phyloP scores from a whole-genome alignment of 2,329 filamentous ascomycete genomes.

The Trichoderma hamatum region DNA sequence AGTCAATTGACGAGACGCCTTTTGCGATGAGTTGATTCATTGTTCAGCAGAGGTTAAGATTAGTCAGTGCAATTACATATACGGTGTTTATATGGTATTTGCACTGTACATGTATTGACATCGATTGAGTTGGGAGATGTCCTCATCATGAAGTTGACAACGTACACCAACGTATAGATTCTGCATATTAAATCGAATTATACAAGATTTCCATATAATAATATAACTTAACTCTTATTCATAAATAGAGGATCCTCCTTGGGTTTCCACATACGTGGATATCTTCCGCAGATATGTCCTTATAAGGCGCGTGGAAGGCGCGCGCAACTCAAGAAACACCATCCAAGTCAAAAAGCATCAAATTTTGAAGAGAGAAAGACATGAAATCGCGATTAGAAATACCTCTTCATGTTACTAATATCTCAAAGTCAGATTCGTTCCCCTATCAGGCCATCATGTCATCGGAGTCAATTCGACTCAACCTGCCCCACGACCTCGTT shows the following conservation, averaged over 20 bases:
- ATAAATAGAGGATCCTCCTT: background rate
- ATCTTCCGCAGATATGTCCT: background rate
- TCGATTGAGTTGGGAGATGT: no score
- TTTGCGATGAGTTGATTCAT: background rate
- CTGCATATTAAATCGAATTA: background rate
- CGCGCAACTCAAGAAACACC: background rate
- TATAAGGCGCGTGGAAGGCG: background rate
- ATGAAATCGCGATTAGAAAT: background rate
- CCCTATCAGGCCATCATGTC: background rate
- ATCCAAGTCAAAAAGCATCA: background rate
- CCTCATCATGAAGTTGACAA: background rate
- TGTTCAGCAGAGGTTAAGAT: background rate
- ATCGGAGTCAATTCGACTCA: constrained; percentile 10
- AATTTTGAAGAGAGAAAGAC: background rate
- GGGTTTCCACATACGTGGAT: background rate
- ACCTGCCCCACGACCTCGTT: constrained; percentile 4
- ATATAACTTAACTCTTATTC: background rate
- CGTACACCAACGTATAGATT: background rate
- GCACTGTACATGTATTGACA: background rate
- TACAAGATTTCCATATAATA: background rate
- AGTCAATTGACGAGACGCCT: background rate
- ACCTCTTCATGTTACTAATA: background rate
- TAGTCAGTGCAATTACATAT: background rate
- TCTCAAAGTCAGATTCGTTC: background rate
- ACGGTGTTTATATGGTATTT: background rate